Evolutionary conservation across 306 rosid species (phyloP).

Genomic region (Corylus americana): DNA sequence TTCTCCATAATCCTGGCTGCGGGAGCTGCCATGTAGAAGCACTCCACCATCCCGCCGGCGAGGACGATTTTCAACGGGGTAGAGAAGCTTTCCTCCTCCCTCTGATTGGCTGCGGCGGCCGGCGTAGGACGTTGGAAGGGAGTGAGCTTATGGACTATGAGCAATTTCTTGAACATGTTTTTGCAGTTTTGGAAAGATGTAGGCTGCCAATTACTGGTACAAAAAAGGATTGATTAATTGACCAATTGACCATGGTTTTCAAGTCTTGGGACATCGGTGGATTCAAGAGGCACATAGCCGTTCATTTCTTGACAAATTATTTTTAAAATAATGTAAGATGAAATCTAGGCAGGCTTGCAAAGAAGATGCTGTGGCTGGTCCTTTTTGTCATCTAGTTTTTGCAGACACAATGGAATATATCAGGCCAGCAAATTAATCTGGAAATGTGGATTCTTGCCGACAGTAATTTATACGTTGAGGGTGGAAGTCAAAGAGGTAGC

Average conservation of each 20-base stretch:
- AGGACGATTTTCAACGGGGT: constrained; percentile 31
- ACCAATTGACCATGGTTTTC: neutral
- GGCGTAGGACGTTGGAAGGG: neutral
- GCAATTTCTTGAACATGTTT: constrained; percentile 27
- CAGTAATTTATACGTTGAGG: neutral
- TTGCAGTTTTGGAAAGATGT: neutral
- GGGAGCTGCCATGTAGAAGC: constrained; percentile 34
- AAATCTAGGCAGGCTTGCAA: constrained; percentile 1
- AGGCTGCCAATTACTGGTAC: neutral
- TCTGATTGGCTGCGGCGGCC: neutral
- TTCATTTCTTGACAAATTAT: too few species aligned
- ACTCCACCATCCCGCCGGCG: constrained; percentile 30
- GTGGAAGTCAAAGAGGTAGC: too few species aligned
- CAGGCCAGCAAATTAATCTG: neutral
- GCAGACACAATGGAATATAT: neutral
- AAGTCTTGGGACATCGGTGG: constrained; percentile 1
- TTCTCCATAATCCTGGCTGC: constrained; percentile 36
- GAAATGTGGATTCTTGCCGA: neutral
- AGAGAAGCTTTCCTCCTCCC: neutral
- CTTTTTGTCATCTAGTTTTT: neutral
- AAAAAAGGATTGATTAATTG: neutral
- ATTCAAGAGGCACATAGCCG: neutral
- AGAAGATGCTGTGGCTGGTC: neutral
- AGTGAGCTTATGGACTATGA: constrained; percentile 8
- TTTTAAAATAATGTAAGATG: neutral